Evolutionary conservation across 2,329 filamentous ascomycete genomes (phyloP).

Genomic region (Aspergillus persii): DNA sequence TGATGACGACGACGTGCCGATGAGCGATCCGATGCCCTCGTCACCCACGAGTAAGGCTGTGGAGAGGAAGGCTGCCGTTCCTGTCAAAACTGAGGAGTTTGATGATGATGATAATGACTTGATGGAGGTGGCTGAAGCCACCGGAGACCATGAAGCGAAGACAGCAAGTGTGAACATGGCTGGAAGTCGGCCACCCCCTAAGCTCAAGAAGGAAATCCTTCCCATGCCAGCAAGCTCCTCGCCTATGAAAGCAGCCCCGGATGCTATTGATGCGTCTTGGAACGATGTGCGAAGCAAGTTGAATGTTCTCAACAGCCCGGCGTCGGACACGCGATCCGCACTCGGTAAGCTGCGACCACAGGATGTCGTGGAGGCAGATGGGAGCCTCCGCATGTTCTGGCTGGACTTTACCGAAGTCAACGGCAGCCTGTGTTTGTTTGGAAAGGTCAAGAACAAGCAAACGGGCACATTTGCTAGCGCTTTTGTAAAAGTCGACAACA

Average conservation of each 20-base stretch:
- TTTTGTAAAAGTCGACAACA: constrained; percentile 94
- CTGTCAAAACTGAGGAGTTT: constrained; percentile 61
- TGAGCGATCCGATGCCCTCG: constrained; percentile 82
- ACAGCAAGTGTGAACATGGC: constrained; percentile 78
- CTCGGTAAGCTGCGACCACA: constrained; percentile 80
- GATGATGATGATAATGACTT: constrained; percentile 76
- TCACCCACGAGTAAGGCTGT: constrained; percentile 80
- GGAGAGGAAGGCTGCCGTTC: constrained; percentile 62
- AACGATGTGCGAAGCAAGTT: constrained; percentile 81
- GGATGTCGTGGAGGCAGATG: constrained; percentile 90
- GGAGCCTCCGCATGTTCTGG: constrained; percentile 93
- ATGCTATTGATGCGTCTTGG: constrained; percentile 78
- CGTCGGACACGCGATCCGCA: constrained; percentile 53
- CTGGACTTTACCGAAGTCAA: constrained; percentile 92
- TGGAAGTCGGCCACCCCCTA: constrained; percentile 74
- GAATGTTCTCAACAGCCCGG: constrained; percentile 76
- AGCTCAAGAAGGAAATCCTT: constrained; percentile 65
- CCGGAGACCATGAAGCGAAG: constrained; percentile 62
- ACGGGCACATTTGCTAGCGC: constrained; percentile 79
- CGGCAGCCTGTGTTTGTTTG: constrained; percentile 88
- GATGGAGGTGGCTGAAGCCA: constrained; percentile 80
- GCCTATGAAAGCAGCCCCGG: constrained; percentile 60
- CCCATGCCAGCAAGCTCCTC: constrained; percentile 76
- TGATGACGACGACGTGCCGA: constrained; percentile 74
- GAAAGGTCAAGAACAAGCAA: constrained; percentile 90